phyloP scores from a whole-genome alignment of 1,284 basidiomycete species.

The Papiliotrema nemorosa region DNA sequence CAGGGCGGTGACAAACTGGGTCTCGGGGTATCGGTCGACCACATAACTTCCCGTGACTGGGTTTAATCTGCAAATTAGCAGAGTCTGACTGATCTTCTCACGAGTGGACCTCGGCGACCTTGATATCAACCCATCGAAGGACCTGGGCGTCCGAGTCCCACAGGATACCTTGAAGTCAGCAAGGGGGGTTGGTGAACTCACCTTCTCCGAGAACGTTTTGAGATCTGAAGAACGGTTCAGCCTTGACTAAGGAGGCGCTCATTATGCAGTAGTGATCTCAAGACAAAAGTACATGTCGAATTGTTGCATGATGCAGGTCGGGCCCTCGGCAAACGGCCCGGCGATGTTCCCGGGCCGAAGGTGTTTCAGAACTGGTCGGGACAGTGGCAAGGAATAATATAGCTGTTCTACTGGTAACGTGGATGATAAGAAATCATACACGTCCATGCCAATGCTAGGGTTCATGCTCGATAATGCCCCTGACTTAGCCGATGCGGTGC shows the following conservation, averaged over 20 bases:
- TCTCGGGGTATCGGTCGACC: slow-evolving; percentile 35
- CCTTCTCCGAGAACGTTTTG: slow-evolving; percentile 43
- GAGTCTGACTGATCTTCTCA: slow-evolving; percentile 13
- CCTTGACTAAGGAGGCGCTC: slow-evolving; percentile 26
- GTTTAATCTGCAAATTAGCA: slow-evolving; percentile 23
- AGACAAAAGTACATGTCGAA: too few species aligned
- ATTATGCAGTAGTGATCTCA: slow-evolving; percentile 2
- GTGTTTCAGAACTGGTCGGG: too few species aligned
- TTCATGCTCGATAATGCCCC: too few species aligned
- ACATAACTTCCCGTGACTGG: slow-evolving; percentile 25
- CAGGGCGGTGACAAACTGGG: slow-evolving; percentile 29
- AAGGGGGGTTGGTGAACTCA: slow-evolving; percentile 10
- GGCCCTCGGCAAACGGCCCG: too few species aligned
- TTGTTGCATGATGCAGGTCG: too few species aligned
- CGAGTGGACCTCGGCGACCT: slow-evolving; percentile 37
- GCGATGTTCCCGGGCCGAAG: too few species aligned
- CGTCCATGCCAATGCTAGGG: too few species aligned
- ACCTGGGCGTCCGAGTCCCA: slow-evolving; percentile 40
- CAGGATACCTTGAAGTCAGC: slow-evolving; percentile 30
- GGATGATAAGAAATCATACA: too few species aligned
- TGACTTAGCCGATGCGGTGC: too few species aligned
- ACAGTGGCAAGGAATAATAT: too few species aligned
- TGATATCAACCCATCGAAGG: slow-evolving; percentile 47
- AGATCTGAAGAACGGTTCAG: slow-evolving; percentile 29
- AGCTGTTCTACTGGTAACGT: too few species aligned